A percentile compares a stretch with the other conserved stretches of the same genome.
Conservation (phyloP, 2,329 filamentous ascomycete genomes). For the Leptographium galeiforme region DNA sequence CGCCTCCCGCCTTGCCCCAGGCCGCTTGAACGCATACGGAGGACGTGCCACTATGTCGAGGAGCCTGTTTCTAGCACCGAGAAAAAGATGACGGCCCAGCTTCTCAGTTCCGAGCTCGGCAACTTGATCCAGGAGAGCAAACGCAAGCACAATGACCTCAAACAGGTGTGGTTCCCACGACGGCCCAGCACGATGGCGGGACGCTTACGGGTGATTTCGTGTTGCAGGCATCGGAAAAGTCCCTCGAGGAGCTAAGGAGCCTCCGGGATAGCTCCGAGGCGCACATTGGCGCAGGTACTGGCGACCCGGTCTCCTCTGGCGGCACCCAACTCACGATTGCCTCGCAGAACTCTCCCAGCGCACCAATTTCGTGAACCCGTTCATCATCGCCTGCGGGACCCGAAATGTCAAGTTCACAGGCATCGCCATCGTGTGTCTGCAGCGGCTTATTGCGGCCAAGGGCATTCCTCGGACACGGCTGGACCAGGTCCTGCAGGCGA, state of each 20-base stretch:
- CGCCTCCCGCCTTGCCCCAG: background rate
- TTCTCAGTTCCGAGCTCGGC: conserved; percentile 74
- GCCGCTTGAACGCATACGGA: background rate
- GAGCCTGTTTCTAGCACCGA: background rate
- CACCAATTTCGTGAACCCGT: conserved; percentile 78
- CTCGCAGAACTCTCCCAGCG: conserved; percentile 64
- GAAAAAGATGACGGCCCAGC: conserved; percentile 72
- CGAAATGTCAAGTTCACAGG: conserved; percentile 82
- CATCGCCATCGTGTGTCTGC: conserved; percentile 77
- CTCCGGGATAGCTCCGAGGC: conserved; percentile 63
- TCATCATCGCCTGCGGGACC: conserved; percentile 82
- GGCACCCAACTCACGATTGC: background rate
- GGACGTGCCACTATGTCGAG: conserved; percentile 9
- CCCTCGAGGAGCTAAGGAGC: conserved; percentile 73
- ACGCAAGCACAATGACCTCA: conserved; percentile 80
- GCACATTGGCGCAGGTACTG: conserved; percentile 55
- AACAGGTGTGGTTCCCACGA: conserved; percentile 43
- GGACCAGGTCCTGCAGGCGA: conserved; percentile 74
- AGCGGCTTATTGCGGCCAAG: conserved; percentile 71
- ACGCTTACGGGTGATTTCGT: background rate
- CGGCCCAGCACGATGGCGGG: background rate
- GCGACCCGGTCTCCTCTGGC: too few relatives aligned
- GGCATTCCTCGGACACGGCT: conserved; percentile 69
- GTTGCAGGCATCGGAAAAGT: conserved; percentile 74
- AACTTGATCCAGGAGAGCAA: conserved; percentile 94